phyloP scores from a whole-genome alignment of 2,329 filamentous ascomycete species.

The Fusarium redolens region DNA sequence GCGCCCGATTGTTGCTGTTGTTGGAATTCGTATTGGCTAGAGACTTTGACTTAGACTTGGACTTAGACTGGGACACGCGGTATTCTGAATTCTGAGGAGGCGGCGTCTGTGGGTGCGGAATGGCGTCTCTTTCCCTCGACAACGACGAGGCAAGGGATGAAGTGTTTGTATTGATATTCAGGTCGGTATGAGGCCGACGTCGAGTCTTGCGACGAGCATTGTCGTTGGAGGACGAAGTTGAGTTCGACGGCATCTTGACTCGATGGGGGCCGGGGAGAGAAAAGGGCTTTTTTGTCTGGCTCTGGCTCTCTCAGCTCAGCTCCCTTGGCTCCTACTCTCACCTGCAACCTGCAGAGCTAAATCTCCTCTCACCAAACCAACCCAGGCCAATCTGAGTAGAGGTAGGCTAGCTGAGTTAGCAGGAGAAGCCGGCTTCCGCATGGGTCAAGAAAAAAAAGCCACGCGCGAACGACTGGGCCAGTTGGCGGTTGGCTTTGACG shows the following conservation, averaged over 20 bases:
- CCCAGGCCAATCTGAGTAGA: constrained; percentile 32
- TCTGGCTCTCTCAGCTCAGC: constrained; percentile 6
- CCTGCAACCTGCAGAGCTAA: constrained; percentile 21
- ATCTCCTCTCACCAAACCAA: constrained; percentile 26
- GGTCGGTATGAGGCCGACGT: constrained; percentile 40
- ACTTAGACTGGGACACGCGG: constrained; percentile 28
- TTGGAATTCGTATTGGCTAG: constrained; percentile 25
- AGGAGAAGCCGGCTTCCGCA: constrained; percentile 38
- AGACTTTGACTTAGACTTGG: constrained; percentile 36
- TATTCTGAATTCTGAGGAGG: constrained; percentile 29
- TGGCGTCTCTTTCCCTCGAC: constrained; percentile 33
- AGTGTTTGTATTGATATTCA: constrained; percentile 42
- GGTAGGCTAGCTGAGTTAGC: constrained; percentile 28
- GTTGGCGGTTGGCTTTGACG: constrained; percentile 37
- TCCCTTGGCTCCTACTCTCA: constrained; percentile 12
- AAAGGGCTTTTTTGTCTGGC: constrained; percentile 38
- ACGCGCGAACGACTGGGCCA: constrained; percentile 32
- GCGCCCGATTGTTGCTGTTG: constrained; percentile 42
- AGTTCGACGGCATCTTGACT: constrained; percentile 36
- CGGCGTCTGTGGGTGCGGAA: constrained; percentile 40
- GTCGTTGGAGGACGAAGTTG: constrained; percentile 36
- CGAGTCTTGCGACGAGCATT: constrained; percentile 43
- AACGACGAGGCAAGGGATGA: constrained; percentile 41
- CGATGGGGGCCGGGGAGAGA: constrained; percentile 26
- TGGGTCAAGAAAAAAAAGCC: constrained; percentile 39